These are phyloP conservation scores for Vigna hirtella DNA, from an alignment of 306 rosid species.

Conservation along the genomic window DNA sequence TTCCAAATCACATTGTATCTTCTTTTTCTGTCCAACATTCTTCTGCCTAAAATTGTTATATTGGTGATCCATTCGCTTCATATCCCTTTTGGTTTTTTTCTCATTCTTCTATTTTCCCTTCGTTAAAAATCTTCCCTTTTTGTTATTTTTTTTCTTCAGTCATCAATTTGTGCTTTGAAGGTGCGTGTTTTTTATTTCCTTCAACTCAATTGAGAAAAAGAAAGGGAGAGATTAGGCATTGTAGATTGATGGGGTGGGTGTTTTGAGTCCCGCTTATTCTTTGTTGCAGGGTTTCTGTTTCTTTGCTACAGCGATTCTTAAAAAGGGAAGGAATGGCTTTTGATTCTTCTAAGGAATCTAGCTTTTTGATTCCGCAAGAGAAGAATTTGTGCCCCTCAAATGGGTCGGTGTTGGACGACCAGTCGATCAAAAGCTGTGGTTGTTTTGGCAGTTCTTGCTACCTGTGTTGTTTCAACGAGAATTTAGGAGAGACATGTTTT, in stretches of 20 bases:
- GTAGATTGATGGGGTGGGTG: constrained; percentile 16
- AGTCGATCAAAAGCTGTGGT: constrained; percentile 34
- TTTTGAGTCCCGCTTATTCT: constrained; percentile 14
- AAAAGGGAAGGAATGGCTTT: constrained; percentile 43
- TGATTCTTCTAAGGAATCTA: too few relatives aligned
- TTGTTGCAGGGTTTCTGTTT: constrained; percentile 29
- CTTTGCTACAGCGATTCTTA: background rate
- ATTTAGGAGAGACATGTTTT: constrained; percentile 13
- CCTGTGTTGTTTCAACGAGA: constrained; percentile 39
- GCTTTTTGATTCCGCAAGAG: too few relatives aligned
- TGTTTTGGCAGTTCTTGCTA: constrained; percentile 28
- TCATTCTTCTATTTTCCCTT: background rate
- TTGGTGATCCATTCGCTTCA: background rate
- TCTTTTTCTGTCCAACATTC: background rate
- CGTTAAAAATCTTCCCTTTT: background rate
- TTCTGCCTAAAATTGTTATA: background rate
- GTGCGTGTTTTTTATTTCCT: constrained; percentile 29
- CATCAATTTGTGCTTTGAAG: constrained; percentile 27
- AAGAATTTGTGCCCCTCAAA: constrained; percentile 34
- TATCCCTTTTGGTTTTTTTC: background rate
- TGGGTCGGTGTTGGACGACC: constrained; percentile 43
- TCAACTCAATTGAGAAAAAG: constrained; percentile 32
- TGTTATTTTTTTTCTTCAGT: background rate
- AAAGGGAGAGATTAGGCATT: constrained; percentile 1
- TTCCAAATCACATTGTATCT: background rate